These are phyloP conservation scores for Pilaira anomala DNA, from an alignment of 192 early-diverging fungal genomes.

Conservation along the genomic window DNA sequence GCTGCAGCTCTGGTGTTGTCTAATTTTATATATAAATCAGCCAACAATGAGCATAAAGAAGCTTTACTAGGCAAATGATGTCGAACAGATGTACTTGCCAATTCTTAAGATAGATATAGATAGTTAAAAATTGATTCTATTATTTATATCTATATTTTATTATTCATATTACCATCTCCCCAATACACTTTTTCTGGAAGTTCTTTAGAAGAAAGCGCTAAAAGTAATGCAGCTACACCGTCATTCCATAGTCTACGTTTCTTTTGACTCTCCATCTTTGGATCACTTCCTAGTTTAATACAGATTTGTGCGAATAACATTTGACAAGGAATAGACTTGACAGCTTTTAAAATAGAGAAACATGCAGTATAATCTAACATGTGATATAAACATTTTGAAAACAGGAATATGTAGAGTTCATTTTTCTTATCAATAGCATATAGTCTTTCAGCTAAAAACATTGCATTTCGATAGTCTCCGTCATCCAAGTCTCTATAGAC, in stretches of 20 bases:
- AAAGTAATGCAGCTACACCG: neutral
- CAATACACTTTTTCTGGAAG: neutral
- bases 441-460: constrained; percentile 21
- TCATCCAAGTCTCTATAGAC: constrained; percentile 28
- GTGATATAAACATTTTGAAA: constrained; percentile 22
- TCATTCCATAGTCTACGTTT: neutral
- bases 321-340: constrained; percentile 15
- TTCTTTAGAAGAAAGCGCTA: neutral
- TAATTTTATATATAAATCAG: constrained; percentile 22
- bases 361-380: constrained; percentile 19
- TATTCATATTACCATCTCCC: constrained; percentile 13
- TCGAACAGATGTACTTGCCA: constrained; percentile 14
- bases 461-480: constrained; percentile 18
- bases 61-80: constrained; percentile 27
- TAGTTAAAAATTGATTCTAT: neutral
- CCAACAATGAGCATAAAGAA: constrained; percentile 12
- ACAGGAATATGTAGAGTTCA: constrained; percentile 18
- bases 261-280: neutral
- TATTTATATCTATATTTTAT: neutral
- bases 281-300: constrained; percentile 13
- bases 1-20: constrained; percentile 21
- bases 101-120: constrained; percentile 20
- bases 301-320: constrained; percentile 24
- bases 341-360: constrained; percentile 1
- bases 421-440: constrained; percentile 31